A percentile compares a stretch with the other conserved stretches of the same genome.
These are phyloP conservation scores for Chrysoporthe austroafricana DNA, from an alignment of 2,329 filamentous ascomycete genomes.

Conservation along the genomic window DNA sequence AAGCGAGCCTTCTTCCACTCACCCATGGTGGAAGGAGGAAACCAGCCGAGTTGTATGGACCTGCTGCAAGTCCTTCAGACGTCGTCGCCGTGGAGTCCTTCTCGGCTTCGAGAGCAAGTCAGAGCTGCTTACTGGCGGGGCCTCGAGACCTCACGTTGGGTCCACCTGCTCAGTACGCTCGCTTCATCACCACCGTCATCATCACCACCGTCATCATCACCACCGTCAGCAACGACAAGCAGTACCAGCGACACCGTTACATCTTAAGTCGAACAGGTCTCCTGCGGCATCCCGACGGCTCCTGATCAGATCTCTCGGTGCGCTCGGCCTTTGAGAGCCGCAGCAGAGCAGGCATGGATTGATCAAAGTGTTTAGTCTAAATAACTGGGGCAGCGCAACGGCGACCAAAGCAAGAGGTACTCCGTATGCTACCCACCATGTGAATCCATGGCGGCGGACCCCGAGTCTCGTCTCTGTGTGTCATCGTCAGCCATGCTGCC, in stretches of 20 bases:
- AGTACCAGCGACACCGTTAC: not conserved
- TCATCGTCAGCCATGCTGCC: conserved; percentile 1
- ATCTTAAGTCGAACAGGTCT: not conserved
- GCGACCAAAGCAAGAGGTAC: not conserved
- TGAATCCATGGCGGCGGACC: not conserved
- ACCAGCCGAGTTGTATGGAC: conserved; percentile 12
- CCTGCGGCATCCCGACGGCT: not conserved
- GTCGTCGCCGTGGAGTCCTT: not conserved
- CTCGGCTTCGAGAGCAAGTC: not conserved
- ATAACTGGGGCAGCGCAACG: not conserved
- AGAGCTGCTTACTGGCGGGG: not conserved
- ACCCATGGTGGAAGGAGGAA: conserved; percentile 9
- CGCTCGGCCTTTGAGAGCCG: not conserved
- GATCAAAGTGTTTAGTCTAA: not conserved
- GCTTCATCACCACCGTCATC: not conserved
- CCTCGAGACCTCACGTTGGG: not conserved
- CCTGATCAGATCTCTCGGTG: not conserved
- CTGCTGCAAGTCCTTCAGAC: not conserved
- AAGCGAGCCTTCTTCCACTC: conserved; percentile 10
- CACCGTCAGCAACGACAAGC: not conserved
- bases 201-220: not conserved
- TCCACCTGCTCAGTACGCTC: not conserved
- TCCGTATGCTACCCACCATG: not conserved
- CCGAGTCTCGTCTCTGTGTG: not conserved
- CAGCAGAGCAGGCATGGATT: not conserved